Evolutionary conservation across 805 yeast genomes (phyloP).

Genomic region (Myxozyma sirexii): DNA sequence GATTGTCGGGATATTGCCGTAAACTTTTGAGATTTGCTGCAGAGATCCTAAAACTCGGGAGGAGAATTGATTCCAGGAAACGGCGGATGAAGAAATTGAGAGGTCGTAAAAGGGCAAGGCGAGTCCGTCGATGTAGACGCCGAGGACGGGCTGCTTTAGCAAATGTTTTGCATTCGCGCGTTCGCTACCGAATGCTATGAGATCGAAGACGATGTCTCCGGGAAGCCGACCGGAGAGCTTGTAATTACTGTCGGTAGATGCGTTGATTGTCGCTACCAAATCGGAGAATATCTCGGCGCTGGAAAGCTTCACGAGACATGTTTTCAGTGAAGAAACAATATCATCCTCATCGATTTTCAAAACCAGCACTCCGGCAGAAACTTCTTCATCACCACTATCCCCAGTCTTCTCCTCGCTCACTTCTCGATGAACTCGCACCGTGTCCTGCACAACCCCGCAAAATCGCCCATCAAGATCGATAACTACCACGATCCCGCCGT

Average conservation of each 20-base stretch:
- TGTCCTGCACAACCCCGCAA: background rate
- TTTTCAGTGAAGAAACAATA: background rate
- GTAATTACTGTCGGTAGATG: background rate
- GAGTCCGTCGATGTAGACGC: conserved; percentile 20
- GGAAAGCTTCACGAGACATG: conserved; percentile 2
- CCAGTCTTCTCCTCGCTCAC: background rate
- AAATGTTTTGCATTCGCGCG: background rate
- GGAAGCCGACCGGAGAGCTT: background rate
- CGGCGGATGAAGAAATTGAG: background rate
- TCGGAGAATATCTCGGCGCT: conserved; percentile 5
- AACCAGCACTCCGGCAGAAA: conserved; percentile 2
- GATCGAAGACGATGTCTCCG: background rate
- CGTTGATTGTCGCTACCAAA: background rate
- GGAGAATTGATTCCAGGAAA: background rate
- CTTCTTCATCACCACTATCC: background rate
- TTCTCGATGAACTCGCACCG: background rate
- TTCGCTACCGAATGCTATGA: conserved; percentile 1
- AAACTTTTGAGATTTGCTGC: conserved; percentile 1
- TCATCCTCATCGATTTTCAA: background rate
- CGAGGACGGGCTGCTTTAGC: conserved; percentile 4
- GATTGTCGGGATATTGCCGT: conserved; percentile 7
- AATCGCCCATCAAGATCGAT: conserved; percentile 31
- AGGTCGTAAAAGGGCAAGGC: conserved; percentile 16
- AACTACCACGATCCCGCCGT: conserved; percentile 7
- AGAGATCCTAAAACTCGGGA: background rate